Conservation (phyloP, 345 rosid species). For the Arabis hirsuta region DNA sequence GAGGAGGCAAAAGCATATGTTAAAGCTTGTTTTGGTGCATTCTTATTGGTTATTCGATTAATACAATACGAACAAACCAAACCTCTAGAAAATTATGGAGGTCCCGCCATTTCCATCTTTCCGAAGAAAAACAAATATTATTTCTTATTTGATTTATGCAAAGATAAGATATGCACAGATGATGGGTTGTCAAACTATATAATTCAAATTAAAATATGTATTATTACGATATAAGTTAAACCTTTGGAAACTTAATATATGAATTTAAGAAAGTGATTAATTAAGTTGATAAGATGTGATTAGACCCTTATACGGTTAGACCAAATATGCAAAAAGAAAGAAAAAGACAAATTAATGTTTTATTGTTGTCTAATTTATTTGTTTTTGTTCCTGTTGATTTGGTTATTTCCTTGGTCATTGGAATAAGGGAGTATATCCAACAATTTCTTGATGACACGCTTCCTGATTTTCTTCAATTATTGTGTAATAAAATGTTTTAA, state of each 20-base stretch:
- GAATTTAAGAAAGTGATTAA: constrained; percentile 3
- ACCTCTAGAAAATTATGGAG: constrained; percentile 44
- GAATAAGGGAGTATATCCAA: constrained; percentile 22
- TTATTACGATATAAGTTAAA: constrained; percentile 5
- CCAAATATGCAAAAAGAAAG: constrained; percentile 22
- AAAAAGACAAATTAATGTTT: constrained; percentile 20
- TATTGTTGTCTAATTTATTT: constrained; percentile 6
- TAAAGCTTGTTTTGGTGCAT: constrained; percentile 23
- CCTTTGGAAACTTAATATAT: not conserved
- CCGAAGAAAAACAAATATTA: constrained; percentile 6
- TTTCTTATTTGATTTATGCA: constrained; percentile 20
- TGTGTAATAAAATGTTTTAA: not conserved
- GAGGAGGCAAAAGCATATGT: constrained; percentile 35
- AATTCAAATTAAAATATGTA: not conserved
- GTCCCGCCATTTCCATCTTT: constrained; percentile 48
- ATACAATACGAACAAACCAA: constrained; percentile 43
- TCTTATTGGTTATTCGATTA: constrained; percentile 39
- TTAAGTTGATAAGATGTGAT: not conserved
- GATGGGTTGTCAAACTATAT: constrained; percentile 32
- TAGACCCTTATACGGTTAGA: constrained; percentile 21
- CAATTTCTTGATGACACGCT: constrained; percentile 13
- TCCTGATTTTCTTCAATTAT: constrained; percentile 10
- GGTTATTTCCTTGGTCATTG: constrained; percentile 35
- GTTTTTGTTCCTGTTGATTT: constrained; percentile 27
- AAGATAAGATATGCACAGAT: constrained; percentile 34